Evolutionary conservation across 2,329 filamentous ascomycete species (phyloP).

Genomic region (Calonectria montana): DNA sequence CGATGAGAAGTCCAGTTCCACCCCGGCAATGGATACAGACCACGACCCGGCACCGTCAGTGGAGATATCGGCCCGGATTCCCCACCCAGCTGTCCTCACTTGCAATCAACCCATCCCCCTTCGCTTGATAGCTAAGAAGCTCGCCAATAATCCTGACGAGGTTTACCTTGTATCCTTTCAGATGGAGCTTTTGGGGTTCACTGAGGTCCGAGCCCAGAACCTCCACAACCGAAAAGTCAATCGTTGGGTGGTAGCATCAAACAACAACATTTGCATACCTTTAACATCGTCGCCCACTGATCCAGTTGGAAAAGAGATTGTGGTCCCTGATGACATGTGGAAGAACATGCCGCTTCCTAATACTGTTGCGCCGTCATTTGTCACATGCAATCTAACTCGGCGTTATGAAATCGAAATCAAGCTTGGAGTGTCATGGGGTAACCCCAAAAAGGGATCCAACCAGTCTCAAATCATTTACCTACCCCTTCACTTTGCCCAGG

Average conservation of each 20-base stretch:
- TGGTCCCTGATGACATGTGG: slow-evolving; percentile 81
- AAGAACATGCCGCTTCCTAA: slow-evolving; percentile 78
- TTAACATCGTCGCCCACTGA: slow-evolving; percentile 68
- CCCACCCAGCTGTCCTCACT: slow-evolving; percentile 87
- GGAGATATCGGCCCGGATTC: slow-evolving; percentile 82
- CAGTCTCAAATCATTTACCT: slow-evolving; percentile 79
- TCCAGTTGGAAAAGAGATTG: slow-evolving; percentile 73
- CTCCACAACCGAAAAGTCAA: slow-evolving; percentile 76
- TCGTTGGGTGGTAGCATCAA: slow-evolving; percentile 80
- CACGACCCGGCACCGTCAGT: slow-evolving; percentile 68
- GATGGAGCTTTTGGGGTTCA: slow-evolving; percentile 83
- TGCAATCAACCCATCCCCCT: slow-evolving; percentile 89
- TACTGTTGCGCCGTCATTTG: slow-evolving; percentile 87
- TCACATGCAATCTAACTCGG: slow-evolving; percentile 87
- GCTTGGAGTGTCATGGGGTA: slow-evolving; percentile 81
- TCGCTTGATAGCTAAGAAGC: slow-evolving; percentile 81
- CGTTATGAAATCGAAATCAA: slow-evolving; percentile 86
- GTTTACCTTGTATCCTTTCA: slow-evolving; percentile 84
- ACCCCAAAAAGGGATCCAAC: slow-evolving; percentile 53
- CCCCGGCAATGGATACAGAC: slow-evolving; percentile 45
- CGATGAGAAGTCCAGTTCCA: slow-evolving; percentile 38
- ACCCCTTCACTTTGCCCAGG: slow-evolving; percentile 78
- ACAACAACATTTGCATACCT: slow-evolving; percentile 77
- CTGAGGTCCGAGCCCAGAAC: slow-evolving; percentile 82
- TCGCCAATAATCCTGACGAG: slow-evolving; percentile 74